These are phyloP conservation scores for Elongisporangium undulatum DNA, from an alignment of 352 stramenopile species.

Conservation along the genomic window DNA sequence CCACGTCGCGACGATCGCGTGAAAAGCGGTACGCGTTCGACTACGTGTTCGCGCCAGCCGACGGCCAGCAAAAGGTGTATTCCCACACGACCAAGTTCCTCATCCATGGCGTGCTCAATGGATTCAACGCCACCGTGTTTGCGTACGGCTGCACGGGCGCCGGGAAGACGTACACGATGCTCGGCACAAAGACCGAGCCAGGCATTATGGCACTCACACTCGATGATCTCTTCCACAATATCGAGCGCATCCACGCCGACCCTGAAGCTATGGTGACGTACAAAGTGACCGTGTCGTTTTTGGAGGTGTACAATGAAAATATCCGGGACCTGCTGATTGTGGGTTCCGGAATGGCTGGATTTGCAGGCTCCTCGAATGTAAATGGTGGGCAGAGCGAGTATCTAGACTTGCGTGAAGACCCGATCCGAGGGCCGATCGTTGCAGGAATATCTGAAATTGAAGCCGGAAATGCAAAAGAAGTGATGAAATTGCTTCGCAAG, in stretches of 20 bases:
- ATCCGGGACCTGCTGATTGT: constrained; percentile 84
- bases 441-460: constrained; percentile 86
- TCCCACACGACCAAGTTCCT: constrained; percentile 85
- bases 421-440: constrained; percentile 76
- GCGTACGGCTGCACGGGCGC: constrained; percentile 87
- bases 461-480: constrained; percentile 60
- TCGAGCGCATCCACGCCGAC: constrained; percentile 32
- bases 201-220: constrained; percentile 89
- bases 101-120: constrained; percentile 84
- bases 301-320: constrained; percentile 94
- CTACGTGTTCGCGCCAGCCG: constrained; percentile 69
- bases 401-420: constrained; percentile 85
- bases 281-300: constrained; percentile 80
- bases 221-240: constrained; percentile 79
- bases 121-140: constrained; percentile 92
- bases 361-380: constrained; percentile 6
- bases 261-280: constrained; percentile 32
- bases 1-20: constrained; percentile 17
- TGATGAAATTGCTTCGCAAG: constrained; percentile 85
- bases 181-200: constrained; percentile 73
- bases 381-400: constrained; percentile 21
- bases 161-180: constrained; percentile 92
- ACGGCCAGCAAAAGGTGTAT: constrained; percentile 81
- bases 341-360: constrained; percentile 1
- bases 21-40: constrained; percentile 91